phyloP scores from a whole-genome alignment of 108 stramenopile genomes.

The Skeletonema marinoi region DNA sequence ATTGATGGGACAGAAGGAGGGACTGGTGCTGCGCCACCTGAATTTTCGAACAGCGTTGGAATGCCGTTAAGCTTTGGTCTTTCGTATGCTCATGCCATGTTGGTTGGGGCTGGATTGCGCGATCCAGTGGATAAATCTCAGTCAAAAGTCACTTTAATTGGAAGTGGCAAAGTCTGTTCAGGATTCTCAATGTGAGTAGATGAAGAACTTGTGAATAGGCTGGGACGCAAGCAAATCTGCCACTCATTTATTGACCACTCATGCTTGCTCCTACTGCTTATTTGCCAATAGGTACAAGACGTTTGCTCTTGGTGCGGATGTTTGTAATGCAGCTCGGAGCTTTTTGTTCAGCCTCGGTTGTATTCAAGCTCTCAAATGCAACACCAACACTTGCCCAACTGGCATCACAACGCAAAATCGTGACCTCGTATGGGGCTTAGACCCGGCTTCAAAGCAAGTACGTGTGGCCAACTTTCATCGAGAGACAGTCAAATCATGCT shows the following conservation, averaged over 20 bases:
- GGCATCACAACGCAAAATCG: conserved; percentile 84
- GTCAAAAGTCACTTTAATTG: conserved; percentile 66
- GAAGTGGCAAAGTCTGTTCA: conserved; percentile 73
- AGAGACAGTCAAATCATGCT: conserved; percentile 69
- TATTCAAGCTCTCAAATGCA: conserved; percentile 91
- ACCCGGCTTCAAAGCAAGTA: conserved; percentile 56
- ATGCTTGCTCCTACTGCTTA: background rate
- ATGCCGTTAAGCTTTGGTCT: conserved; percentile 84
- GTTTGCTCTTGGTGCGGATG: conserved; percentile 84
- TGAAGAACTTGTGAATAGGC: background rate
- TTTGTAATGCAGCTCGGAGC: conserved; percentile 78
- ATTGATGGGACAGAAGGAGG: conserved; percentile 89
- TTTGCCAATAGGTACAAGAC: conserved; percentile 33
- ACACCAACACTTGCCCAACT: conserved; percentile 89
- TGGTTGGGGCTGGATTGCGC: conserved; percentile 76
- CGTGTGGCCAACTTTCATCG: conserved; percentile 79
- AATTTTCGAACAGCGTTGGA: conserved; percentile 82
- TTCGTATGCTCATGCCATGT: conserved; percentile 59
- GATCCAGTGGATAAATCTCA: conserved; percentile 46
- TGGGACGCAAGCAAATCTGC: background rate
- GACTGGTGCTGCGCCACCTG: conserved; percentile 92
- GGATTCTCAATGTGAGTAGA: conserved; percentile 67
- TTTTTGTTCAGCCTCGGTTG: conserved; percentile 87
- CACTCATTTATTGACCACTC: background rate
- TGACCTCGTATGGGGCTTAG: conserved; percentile 62